Evolutionary conservation across 495 filamentous ascomycete species (phyloP), one percentile per base, ranked within the genome.

Genomic region (Podospora sp.): DNA sequence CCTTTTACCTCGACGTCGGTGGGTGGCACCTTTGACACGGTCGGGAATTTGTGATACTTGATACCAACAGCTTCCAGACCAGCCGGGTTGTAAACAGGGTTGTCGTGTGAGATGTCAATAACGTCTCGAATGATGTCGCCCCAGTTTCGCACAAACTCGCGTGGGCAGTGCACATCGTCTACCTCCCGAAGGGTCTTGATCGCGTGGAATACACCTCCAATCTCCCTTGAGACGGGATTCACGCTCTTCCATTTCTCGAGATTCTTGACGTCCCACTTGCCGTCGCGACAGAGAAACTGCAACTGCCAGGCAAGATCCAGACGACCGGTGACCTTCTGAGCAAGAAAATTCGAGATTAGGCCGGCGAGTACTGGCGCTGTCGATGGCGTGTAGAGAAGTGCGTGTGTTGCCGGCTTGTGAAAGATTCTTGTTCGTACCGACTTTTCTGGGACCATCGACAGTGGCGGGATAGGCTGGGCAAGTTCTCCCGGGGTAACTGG

Each of bases 221-320:
- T 94, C 6, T 89, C 87, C 24, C 85, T 82, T 0, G 92, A 95
- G 22, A 97, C 91, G 1, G 93, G 89, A 9, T 79, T 76, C 0
- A 96, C 90, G 29, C 86, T 85, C 69, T 90, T 83, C 94, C 94
- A 98, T 71, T 97, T 97, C 64, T 84, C 88, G 14, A 97, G 86
- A 76, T 98, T 98, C 81, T 98, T 97, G 65, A 98, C 92, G 74
- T 97, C 94, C 94, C 94, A 97, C 80, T 98, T 98, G 14, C 94
- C 93, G 63, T 91, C 91, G 2, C 89, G 91, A 46, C 89, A 90
- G 25, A 98, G 85, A 74, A 92, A 87, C 71, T 92, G 89, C 20
- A 97, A 81, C 79, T 98, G 94, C 94, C 94, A 98, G 18, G 89
- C 91, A 6, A 93, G 85, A 7, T 86, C 89, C 20, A 98, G 85